A percentile compares a stretch with the other conserved stretches of the same genome.
These are phyloP conservation scores for Diaporthe sp. DNA, from an alignment of 2,329 filamentous ascomycete genomes.

Conservation along the genomic window DNA sequence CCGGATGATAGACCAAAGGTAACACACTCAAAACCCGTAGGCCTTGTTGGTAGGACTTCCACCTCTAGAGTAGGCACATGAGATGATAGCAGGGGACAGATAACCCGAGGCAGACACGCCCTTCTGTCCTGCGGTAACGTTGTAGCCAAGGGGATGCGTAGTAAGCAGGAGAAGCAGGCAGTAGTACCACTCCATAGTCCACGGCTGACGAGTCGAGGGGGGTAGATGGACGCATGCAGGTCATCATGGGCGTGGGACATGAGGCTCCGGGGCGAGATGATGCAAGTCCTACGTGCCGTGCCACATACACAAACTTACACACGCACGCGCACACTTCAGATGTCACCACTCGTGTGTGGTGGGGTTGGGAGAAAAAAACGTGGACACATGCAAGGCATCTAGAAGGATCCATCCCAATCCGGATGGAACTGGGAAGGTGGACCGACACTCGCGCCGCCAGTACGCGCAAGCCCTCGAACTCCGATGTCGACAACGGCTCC, in stretches of 20 bases:
- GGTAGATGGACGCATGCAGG: background rate
- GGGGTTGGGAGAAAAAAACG: background rate
- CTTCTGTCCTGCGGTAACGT: background rate
- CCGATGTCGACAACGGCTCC: background rate
- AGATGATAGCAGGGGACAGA: background rate
- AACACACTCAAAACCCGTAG: background rate
- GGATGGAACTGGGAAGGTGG: background rate
- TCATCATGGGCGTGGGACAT: slow-evolving; percentile 6
- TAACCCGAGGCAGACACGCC: background rate
- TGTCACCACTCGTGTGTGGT: background rate
- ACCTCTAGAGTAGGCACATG: background rate
- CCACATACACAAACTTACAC: background rate
- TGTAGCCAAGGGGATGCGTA: background rate
- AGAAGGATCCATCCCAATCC: background rate
- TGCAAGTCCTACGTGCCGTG: slow-evolving; percentile 1
- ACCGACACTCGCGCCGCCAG: background rate
- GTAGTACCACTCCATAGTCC: background rate
- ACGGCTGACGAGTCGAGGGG: slow-evolving; percentile 15
- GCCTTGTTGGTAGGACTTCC: background rate
- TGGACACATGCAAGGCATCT: background rate
- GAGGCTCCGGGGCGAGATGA: background rate
- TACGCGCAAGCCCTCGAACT: slow-evolving; percentile 27
- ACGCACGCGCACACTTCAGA: background rate
- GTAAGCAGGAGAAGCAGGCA: background rate
- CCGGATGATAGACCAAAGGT: too few species aligned